These are phyloP conservation scores for Penicillium canariense DNA, from an alignment of 495 filamentous ascomycete species.

Conservation along the genomic window DNA sequence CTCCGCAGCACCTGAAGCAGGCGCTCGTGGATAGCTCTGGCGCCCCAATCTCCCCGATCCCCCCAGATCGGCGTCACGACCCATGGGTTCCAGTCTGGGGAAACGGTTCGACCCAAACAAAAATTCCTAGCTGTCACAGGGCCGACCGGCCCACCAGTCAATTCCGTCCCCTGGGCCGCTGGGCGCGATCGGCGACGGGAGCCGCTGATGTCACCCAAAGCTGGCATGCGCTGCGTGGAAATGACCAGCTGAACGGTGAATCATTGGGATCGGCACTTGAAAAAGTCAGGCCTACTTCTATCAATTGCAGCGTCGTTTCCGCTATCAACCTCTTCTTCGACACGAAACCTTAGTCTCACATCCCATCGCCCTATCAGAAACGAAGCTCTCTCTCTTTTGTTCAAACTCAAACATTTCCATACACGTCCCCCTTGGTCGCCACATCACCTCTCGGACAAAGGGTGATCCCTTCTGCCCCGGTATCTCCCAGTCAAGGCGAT, in stretches of 20 bases:
- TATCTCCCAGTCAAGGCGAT: not conserved
- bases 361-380: too few species aligned
- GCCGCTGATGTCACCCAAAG: not conserved
- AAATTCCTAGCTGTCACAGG: too few species aligned
- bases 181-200: not conserved
- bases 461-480: not conserved
- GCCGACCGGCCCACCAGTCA: not conserved
- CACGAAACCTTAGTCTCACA: too few species aligned
- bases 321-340: too few species aligned
- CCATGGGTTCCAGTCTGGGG: not conserved
- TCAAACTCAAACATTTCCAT: not conserved
- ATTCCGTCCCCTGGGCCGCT: not conserved
- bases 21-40: not conserved
- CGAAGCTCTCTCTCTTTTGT: not conserved
- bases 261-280: not conserved
- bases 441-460: not conserved
- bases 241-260: not conserved
- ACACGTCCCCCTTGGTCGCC: not conserved
- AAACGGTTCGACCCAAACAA: not conserved
- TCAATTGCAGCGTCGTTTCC: too few species aligned
- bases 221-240: not conserved
- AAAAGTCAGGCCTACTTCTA: not conserved
- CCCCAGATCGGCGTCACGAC: not conserved
- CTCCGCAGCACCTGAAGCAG: not conserved
- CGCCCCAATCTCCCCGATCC: too few species aligned